These are phyloP conservation scores for Gossypium herbaceum DNA, from an alignment of 345 rosid genomes.

Conservation along the genomic window DNA sequence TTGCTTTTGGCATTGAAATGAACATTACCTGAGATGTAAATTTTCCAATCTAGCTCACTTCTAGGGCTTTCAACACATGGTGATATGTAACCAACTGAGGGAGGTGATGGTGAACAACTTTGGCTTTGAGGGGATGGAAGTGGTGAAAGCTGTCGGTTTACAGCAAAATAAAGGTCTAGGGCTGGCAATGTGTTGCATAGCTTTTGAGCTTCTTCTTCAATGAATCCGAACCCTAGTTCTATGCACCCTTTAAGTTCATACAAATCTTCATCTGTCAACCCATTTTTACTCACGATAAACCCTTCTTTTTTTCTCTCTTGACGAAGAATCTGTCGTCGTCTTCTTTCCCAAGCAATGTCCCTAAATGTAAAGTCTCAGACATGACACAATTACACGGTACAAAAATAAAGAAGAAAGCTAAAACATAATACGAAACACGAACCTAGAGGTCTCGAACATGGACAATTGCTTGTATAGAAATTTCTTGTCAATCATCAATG, in stretches of 20 bases:
- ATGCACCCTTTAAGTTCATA: constrained; percentile 85
- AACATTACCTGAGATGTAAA: constrained; percentile 63
- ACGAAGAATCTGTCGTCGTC: constrained; percentile 57
- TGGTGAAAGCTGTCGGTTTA: constrained; percentile 67
- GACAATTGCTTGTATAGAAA: constrained; percentile 69
- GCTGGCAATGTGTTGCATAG: constrained; percentile 83
- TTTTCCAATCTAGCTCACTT: constrained; percentile 56
- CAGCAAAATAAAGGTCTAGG: constrained; percentile 84
- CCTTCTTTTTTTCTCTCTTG: constrained; percentile 38
- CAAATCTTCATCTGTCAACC: constrained; percentile 77
- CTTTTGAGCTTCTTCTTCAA: constrained; percentile 70
- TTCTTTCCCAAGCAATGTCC: constrained; percentile 82
- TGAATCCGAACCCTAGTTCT: constrained; percentile 92
- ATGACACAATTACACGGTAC: background rate
- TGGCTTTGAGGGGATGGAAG: constrained; percentile 59
- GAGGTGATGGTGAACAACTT: constrained; percentile 10
- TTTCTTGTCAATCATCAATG: constrained; percentile 32
- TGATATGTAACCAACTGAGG: constrained; percentile 44
- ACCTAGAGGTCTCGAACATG: constrained; percentile 65
- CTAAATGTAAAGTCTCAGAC: background rate
- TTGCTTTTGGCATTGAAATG: background rate
- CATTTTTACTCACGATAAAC: constrained; percentile 22
- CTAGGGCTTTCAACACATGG: constrained; percentile 55
- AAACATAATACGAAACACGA: background rate
- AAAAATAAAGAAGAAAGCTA: background rate